These are phyloP conservation scores for Ailanthus altissimus DNA, from an alignment of 345 rosid species.

Conservation along the genomic window DNA sequence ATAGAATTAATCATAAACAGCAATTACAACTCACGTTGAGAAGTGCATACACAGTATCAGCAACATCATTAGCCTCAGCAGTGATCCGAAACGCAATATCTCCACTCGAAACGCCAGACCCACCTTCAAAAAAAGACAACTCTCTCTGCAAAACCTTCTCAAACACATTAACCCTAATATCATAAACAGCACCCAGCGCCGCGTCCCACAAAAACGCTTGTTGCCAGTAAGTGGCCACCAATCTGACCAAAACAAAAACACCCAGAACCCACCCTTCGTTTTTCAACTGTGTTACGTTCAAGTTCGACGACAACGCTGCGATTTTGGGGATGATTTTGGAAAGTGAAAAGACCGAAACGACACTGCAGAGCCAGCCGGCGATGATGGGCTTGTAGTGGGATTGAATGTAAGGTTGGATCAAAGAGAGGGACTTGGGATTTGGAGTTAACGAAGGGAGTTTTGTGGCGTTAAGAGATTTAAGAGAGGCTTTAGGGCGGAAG, in stretches of 20 bases:
- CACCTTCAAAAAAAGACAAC: conserved; percentile 76
- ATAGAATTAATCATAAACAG: background rate
- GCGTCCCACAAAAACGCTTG: conserved; percentile 90
- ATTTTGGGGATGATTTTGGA: conserved; percentile 61
- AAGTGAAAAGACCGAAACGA: conserved; percentile 68
- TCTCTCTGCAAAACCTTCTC: conserved; percentile 67
- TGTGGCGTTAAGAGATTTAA: conserved; percentile 33
- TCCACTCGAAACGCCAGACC: conserved; percentile 58
- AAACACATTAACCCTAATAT: conserved; percentile 66
- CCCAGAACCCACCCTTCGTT: conserved; percentile 49
- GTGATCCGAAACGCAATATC: conserved; percentile 81
- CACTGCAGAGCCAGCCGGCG: conserved; percentile 82
- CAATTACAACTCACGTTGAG: conserved; percentile 65
- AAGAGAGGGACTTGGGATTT: conserved; percentile 42
- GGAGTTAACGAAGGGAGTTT: conserved; percentile 25
- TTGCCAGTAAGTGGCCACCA: conserved; percentile 64
- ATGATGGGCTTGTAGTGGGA: conserved; percentile 61
- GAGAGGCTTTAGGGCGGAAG: conserved; percentile 16
- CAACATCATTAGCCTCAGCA: conserved; percentile 81
- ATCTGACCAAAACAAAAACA: conserved; percentile 47
- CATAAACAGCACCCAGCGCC: conserved; percentile 51
- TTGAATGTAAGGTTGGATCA: conserved; percentile 56
- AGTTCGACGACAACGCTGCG: conserved; percentile 7
- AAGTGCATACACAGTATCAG: conserved; percentile 71
- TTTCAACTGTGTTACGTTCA: background rate